A percentile compares a stretch with the other conserved stretches of the same genome.
phyloP scores from a whole-genome alignment of 495 filamentous ascomycete genomes.

The Paragyromitra xinjiangensis region DNA sequence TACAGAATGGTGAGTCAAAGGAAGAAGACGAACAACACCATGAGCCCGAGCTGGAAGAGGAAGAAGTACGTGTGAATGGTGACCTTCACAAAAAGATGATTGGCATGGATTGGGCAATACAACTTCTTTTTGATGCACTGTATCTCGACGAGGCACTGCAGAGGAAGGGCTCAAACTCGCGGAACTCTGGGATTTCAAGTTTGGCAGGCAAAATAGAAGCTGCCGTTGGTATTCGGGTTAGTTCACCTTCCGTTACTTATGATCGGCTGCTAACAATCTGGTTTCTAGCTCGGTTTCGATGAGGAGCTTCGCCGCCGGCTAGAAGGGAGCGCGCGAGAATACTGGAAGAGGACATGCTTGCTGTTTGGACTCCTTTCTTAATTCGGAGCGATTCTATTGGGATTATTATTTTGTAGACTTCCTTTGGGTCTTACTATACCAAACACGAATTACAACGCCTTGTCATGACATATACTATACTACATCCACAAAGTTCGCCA shows the following conservation, averaged over 20 bases:
- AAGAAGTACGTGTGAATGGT: conserved; percentile 30
- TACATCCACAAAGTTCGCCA: conserved; percentile 71
- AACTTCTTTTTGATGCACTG: conserved; percentile 79
- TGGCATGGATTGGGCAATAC: conserved; percentile 68
- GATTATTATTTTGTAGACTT: conserved; percentile 46
- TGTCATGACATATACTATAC: conserved; percentile 44
- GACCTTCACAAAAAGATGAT: conserved; percentile 56
- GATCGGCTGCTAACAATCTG: background rate
- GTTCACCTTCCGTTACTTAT: background rate
- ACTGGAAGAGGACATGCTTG: conserved; percentile 81
- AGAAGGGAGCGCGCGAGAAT: conserved; percentile 67
- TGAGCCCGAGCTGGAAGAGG: background rate
- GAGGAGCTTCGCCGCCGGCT: conserved; percentile 62
- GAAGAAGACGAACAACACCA: background rate
- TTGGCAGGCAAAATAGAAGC: conserved; percentile 52
- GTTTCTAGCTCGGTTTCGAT: conserved; percentile 50
- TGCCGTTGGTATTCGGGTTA: conserved; percentile 46
- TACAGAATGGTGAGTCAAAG: background rate
- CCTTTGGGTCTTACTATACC: conserved; percentile 11
- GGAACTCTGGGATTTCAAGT: conserved; percentile 48
- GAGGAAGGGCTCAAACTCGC: conserved; percentile 43
- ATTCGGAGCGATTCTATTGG: conserved; percentile 23
- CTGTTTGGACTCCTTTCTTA: conserved; percentile 70
- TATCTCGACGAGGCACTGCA: conserved; percentile 68
- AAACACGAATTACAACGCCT: conserved; percentile 20